Evolutionary conservation across 306 rosid genomes (phyloP), one percentile per base, ranked within the genome.

Genomic region (Rosa rugosa): DNA sequence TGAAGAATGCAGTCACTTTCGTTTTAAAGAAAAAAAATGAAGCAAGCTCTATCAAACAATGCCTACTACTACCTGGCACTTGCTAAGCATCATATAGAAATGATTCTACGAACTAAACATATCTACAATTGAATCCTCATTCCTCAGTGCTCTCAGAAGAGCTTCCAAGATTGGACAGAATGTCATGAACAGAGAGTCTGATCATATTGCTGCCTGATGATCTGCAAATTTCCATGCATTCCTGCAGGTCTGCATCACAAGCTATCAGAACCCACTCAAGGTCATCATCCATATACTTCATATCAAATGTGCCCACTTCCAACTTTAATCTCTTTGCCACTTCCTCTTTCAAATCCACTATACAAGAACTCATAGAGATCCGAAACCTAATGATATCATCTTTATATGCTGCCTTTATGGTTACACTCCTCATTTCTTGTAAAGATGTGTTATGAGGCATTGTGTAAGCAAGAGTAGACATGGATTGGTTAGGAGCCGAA

Each of bases 251-350:
- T 46, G 92, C 94, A 75, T 90, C 93, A 44, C 97, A 94, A n/a
- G 94, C 91, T 40, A 92, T 83, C 77, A 89, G 83, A 82, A 92
- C 96, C 97, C 94, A 92, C 73, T 92, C 97, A 1, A 84, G 89
- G 84, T 90, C 97, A 76, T 92, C 97, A 42, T 91, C 98, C 82
- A 93, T 78, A 81, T 90, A 91, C 89, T 93, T 91, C 75, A 94
- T 85, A 77, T 92, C 92, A 73, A 89, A 90, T 47, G 89, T 88
- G 18, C 94, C 92, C 44, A 81, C 82, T 75, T 92, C 93, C 73
- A 94, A 41, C 85, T 86, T 92, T 83, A 94, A 83, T 78, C 94
- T 88, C 62, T 88, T 94, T 31, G 89, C 91, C 71, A 89, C 90
- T 88, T 88, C 94, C 25, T 90, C 92, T 80, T 71, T 86, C 73